Evolutionary conservation across 305 asterid species (phyloP).

Genomic region (Fraxinus paxiana): DNA sequence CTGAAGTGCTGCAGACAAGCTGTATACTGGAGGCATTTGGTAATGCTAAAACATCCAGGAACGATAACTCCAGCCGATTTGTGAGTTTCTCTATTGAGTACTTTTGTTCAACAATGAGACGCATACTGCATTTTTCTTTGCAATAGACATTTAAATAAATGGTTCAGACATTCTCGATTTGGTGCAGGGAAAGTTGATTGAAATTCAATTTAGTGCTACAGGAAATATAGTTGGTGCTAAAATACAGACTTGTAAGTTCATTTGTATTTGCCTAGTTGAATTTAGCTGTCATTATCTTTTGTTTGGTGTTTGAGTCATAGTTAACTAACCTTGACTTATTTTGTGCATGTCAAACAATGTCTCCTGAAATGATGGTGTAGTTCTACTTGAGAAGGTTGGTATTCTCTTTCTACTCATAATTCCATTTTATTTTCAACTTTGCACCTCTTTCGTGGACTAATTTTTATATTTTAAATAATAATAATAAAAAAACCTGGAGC

Average conservation of each 20-base stretch:
- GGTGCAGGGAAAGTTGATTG: constrained; percentile 81
- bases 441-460: constrained; percentile 26
- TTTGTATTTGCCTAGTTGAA: constrained; percentile 23
- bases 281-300: constrained; percentile 14
- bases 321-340: constrained; percentile 25
- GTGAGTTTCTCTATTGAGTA: constrained; percentile 50
- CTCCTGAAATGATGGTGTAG: constrained; percentile 30
- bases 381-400: constrained; percentile 51
- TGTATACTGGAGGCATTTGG: constrained; percentile 89
- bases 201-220: constrained; percentile 57
- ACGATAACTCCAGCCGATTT: constrained; percentile 87
- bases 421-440: constrained; percentile 10
- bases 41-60: constrained; percentile 81
- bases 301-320: constrained; percentile 15
- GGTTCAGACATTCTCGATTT: constrained; percentile 21
- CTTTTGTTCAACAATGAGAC: constrained; percentile 12
- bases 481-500: constrained; percentile 36
- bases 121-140: constrained; percentile 10
- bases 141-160: constrained; percentile 1
- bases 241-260: constrained; percentile 78
- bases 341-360: constrained; percentile 21
- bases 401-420: constrained; percentile 13
- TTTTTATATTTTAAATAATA: constrained; percentile 9
- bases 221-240: constrained; percentile 83
- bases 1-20: constrained; percentile 71